Evolutionary conservation across 2,329 filamentous ascomycete genomes (phyloP).

Genomic region (Penicillium nordicum): DNA sequence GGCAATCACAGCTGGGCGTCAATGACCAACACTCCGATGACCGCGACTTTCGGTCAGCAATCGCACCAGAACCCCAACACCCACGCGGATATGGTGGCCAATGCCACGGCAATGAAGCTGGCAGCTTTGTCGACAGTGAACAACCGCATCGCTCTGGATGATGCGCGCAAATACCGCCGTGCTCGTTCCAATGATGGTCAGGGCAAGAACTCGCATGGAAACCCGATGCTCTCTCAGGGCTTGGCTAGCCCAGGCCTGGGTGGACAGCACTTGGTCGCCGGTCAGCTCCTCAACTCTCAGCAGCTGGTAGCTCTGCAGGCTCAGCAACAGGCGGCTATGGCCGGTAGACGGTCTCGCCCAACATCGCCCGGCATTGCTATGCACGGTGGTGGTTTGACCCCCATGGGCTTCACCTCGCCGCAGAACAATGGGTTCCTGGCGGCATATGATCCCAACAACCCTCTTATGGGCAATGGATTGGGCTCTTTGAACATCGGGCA

Average conservation of each 20-base stretch:
- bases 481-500: slow-evolving; percentile 68
- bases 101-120: slow-evolving; percentile 98
- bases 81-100: slow-evolving; percentile 97
- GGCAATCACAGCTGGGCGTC: slow-evolving; percentile 95
- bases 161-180: slow-evolving; percentile 93
- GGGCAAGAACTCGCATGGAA: slow-evolving; percentile 41
- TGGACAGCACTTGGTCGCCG: slow-evolving; percentile 76
- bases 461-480: slow-evolving; percentile 69
- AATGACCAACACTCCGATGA: slow-evolving; percentile 97
- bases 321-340: slow-evolving; percentile 56
- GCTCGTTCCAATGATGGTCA: slow-evolving; percentile 80
- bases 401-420: slow-evolving; percentile 74
- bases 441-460: slow-evolving; percentile 73
- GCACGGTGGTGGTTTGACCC: slow-evolving; percentile 60
- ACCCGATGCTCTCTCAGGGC: slow-evolving; percentile 65
- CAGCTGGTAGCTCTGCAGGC: slow-evolving; percentile 79
- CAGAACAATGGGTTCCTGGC: slow-evolving; percentile 93
- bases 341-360: slow-evolving; percentile 75
- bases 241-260: slow-evolving; percentile 62
- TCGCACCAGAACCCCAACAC: slow-evolving; percentile 44
- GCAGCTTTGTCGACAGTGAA: slow-evolving; percentile 96
- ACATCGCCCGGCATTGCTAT: slow-evolving; percentile 84
- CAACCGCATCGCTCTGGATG: slow-evolving; percentile 93
- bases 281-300: slow-evolving; percentile 79
- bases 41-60: slow-evolving; percentile 70